Conservation (phyloP, 2,329 filamentous ascomycete species). For the Sarocladiaceae sp. region DNA sequence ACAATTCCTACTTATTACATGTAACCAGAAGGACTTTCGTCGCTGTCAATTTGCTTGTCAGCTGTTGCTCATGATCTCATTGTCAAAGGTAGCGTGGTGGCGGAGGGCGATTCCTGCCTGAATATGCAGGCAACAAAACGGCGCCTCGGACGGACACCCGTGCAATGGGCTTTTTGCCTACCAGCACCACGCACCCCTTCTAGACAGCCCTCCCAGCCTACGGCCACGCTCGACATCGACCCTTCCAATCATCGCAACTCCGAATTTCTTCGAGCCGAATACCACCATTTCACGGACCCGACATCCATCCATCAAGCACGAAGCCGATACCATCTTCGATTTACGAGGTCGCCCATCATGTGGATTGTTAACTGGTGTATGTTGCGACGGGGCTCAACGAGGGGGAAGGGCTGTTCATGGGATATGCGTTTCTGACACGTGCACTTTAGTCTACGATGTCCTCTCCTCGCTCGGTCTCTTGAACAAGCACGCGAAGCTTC, state of each 20-base stretch:
- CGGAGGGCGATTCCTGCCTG: conserved; percentile 10
- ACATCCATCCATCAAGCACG: background rate
- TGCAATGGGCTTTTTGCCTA: conserved; percentile 6
- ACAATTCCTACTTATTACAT: too few relatives aligned
- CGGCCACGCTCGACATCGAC: background rate
- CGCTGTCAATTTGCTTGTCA: too few relatives aligned
- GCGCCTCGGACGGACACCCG: background rate
- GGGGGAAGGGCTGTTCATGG: conserved; percentile 10
- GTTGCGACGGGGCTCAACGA: conserved; percentile 24
- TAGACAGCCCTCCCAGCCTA: background rate
- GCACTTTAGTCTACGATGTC: conserved; percentile 70
- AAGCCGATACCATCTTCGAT: background rate
- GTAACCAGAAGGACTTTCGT: too few relatives aligned
- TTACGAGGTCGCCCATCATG: conserved; percentile 50
- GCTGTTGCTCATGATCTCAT: background rate
- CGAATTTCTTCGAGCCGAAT: background rate
- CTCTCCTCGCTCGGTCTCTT: conserved; percentile 81
- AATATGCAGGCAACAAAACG: conserved; percentile 9
- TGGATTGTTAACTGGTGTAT: conserved; percentile 97
- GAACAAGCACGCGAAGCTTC: conserved; percentile 94
- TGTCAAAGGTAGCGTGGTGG: background rate
- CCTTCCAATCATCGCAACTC: conserved; percentile 3
- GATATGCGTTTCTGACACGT: conserved; percentile 25
- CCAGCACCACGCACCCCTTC: conserved; percentile 4
- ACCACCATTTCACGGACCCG: background rate